These are phyloP conservation scores for carrot (Daucus carota) DNA, from an alignment of 129 eudicot genomes.

Conservation along the genomic window DNA sequence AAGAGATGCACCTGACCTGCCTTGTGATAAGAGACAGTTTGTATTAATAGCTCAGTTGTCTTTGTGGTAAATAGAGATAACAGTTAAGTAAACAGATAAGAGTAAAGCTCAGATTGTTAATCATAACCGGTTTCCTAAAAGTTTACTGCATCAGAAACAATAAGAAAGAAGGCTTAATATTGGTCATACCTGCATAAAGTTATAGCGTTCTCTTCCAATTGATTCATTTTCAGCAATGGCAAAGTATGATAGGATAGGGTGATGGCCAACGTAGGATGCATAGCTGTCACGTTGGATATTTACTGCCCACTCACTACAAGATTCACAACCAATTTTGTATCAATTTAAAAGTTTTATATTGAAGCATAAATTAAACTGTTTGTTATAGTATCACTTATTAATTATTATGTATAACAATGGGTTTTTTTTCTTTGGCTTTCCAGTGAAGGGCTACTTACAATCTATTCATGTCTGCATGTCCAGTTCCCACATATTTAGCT, in stretches of 20 bases:
- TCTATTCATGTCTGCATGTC: conserved; percentile 80
- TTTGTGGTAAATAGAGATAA: neutral
- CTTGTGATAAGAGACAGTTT: neutral
- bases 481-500: conserved; percentile 91
- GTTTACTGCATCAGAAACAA: no score
- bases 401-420: no score
- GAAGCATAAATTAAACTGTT: neutral
- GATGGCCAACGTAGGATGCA: conserved; percentile 90
- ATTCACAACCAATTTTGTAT: neutral
- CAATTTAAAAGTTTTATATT: neutral
- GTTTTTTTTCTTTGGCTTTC: neutral
- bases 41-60: neutral
- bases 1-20: neutral
- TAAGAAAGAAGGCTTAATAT: neutral
- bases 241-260: conserved; percentile 73
- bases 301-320: conserved; percentile 90
- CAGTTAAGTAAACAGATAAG: neutral
- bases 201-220: conserved; percentile 88
- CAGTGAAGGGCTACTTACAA: conserved; percentile 35
- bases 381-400: no score
- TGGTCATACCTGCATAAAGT: conserved; percentile 80
- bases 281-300: conserved; percentile 85
- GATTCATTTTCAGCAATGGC: conserved; percentile 95
- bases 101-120: neutral
- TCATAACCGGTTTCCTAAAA: no score